Evolutionary conservation across 140 eudicot species (phyloP).

Genomic region (Erigeron philadelphicus): DNA sequence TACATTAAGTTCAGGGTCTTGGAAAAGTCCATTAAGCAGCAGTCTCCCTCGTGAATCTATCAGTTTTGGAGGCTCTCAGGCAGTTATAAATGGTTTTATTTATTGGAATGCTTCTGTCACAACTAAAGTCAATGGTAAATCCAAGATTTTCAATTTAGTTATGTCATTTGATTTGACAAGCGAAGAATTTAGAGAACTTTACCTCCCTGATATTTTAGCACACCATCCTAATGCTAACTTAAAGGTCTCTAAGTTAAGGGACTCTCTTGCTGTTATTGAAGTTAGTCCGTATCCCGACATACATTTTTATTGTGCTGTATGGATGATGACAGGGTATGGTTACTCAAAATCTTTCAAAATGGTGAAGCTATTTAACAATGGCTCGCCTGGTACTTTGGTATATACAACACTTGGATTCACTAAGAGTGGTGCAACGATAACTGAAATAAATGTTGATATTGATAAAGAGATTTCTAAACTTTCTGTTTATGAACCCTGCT

Average conservation of each 20-base stretch:
- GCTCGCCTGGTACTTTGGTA: neutral
- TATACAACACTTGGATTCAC: neutral
- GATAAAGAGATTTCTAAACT: too few species aligned
- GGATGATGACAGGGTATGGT: constrained; percentile 19
- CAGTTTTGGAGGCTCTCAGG: too few species aligned
- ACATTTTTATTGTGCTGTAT: neutral
- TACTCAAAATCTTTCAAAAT: neutral
- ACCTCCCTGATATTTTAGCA: constrained; percentile 17
- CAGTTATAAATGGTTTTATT: too few species aligned
- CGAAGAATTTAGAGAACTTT: constrained; percentile 13
- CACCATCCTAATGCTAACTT: too few species aligned
- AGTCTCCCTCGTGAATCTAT: too few species aligned
- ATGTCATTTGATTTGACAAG: constrained; percentile 14
- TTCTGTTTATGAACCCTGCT: too few species aligned
- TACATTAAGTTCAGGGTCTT: too few species aligned
- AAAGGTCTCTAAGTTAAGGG: neutral
- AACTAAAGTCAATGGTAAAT: too few species aligned
- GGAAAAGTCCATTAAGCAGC: too few species aligned
- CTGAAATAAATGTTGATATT: neutral
- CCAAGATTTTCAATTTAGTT: too few species aligned
- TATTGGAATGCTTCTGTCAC: too few species aligned
- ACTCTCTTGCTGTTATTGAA: constrained; percentile 16
- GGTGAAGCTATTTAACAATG: neutral
- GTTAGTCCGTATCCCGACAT: too few species aligned
- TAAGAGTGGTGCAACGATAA: constrained; percentile 6